Percentiles rank a stretch among this genome's conserved stretches.
phyloP scores from a whole-genome alignment of 352 stramenopile genomes.

The Pythium utonaiense region DNA sequence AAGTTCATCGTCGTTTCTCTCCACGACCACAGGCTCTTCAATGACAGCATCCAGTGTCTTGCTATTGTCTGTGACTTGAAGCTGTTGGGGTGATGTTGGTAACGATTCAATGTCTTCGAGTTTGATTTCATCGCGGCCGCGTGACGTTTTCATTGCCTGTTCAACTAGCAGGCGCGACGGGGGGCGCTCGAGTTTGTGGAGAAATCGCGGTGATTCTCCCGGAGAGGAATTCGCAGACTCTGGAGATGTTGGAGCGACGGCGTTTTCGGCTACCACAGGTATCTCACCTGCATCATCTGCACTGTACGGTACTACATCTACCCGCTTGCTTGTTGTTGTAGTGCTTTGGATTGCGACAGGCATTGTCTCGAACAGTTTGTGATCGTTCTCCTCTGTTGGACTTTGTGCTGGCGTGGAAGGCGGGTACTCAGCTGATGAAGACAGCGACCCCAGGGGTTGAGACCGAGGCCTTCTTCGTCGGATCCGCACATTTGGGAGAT shows the following conservation, averaged over 20 bases:
- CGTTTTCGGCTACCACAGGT: neutral
- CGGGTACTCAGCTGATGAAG: neutral
- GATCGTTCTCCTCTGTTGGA: too few relatives aligned
- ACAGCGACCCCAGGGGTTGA: neutral
- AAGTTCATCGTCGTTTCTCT: neutral
- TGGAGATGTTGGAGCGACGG: neutral
- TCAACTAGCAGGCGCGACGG: conserved; percentile 23
- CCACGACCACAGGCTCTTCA: neutral
- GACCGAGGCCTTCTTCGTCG: conserved; percentile 25
- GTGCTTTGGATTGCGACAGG: neutral
- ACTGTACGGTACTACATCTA: too few relatives aligned
- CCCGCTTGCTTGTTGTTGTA: too few relatives aligned
- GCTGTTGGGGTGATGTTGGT: conserved; percentile 12
- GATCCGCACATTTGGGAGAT: conserved; percentile 22
- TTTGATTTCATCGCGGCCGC: conserved; percentile 10
- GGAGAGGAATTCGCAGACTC: neutral
- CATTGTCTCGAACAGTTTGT: too few relatives aligned
- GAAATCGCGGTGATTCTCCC: conserved; percentile 13
- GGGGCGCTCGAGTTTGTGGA: conserved; percentile 26
- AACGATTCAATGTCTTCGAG: conserved; percentile 30
- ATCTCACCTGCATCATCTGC: too few relatives aligned
- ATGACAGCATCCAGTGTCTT: neutral
- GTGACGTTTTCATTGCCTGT: conserved; percentile 11
- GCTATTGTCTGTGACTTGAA: neutral
- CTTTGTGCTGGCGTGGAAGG: neutral